A percentile compares a stretch with the other conserved stretches of the same genome.
Evolutionary conservation across 2,329 filamentous ascomycete species (phyloP).

Genomic region (Fusarium sp.): DNA sequence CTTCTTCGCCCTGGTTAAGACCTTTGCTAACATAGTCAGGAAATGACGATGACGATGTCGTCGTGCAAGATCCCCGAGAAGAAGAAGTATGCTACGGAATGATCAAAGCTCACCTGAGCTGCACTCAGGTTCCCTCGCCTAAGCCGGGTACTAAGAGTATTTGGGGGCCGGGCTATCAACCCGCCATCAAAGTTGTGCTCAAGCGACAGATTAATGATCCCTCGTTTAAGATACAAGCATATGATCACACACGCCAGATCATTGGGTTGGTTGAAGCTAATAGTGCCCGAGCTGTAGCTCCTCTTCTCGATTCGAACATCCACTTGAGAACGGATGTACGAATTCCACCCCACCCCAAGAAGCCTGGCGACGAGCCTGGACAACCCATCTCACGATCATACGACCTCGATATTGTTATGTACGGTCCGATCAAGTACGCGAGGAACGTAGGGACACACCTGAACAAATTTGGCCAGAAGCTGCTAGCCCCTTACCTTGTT

Average conservation of each 20-base stretch:
- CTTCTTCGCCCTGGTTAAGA: slow-evolving; percentile 27
- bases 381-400: slow-evolving; percentile 70
- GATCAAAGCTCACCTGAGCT: slow-evolving; percentile 75
- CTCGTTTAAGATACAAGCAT: slow-evolving; percentile 74
- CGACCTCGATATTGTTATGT: slow-evolving; percentile 79
- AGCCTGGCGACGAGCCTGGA: slow-evolving; percentile 73
- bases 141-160: slow-evolving; percentile 72
- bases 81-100: slow-evolving; percentile 86
- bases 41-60: slow-evolving; percentile 66
- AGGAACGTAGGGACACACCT: slow-evolving; percentile 76
- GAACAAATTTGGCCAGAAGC: slow-evolving; percentile 70
- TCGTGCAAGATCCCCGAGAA: slow-evolving; percentile 69
- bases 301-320: slow-evolving; percentile 75
- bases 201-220: slow-evolving; percentile 67
- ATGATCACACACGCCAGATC: slow-evolving; percentile 76
- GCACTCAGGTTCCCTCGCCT: slow-evolving; percentile 74
- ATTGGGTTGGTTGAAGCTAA: slow-evolving; percentile 82
- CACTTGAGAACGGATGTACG: slow-evolving; percentile 78
- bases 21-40: slow-evolving; percentile 35
- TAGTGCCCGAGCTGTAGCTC: slow-evolving; percentile 75
- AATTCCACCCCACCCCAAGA: slow-evolving; percentile 74
- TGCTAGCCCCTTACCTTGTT: slow-evolving; percentile 74
- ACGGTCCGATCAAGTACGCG: slow-evolving; percentile 77
- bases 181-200: slow-evolving; percentile 78
- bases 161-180: slow-evolving; percentile 72